Evolutionary conservation across 2,329 filamentous ascomycete species (phyloP).

Genomic region (Trichoderma arundinaceum): DNA sequence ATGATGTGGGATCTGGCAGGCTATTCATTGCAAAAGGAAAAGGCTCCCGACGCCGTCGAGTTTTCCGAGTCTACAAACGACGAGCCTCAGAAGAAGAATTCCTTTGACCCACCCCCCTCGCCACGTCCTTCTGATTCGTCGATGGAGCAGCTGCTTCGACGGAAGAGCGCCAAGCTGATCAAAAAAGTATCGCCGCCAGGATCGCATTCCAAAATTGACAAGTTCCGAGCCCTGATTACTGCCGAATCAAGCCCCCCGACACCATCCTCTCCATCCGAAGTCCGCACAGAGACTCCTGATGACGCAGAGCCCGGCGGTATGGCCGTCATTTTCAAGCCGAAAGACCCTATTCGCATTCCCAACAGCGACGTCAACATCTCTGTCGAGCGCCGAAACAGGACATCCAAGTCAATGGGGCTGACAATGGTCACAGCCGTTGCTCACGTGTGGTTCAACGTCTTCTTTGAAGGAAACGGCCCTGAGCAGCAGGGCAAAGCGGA

Average conservation of each 20-base stretch:
- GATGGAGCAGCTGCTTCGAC: slow-evolving; percentile 36
- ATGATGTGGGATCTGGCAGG: slow-evolving; percentile 61
- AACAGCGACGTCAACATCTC: slow-evolving; percentile 90
- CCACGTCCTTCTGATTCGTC: neutral
- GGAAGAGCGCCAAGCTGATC: slow-evolving; percentile 44
- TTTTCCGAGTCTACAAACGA: slow-evolving; percentile 42
- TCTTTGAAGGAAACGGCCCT: slow-evolving; percentile 82
- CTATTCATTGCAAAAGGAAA: slow-evolving; percentile 42
- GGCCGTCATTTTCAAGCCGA: slow-evolving; percentile 78
- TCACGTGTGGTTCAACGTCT: slow-evolving; percentile 96
- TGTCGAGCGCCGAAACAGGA: slow-evolving; percentile 83
- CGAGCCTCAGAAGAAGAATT: slow-evolving; percentile 18
- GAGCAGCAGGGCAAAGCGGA: slow-evolving; percentile 70
- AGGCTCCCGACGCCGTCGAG: slow-evolving; percentile 47
- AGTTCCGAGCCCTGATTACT: slow-evolving; percentile 36
- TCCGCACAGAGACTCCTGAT: slow-evolving; percentile 36
- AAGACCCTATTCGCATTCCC: slow-evolving; percentile 69
- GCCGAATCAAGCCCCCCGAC: slow-evolving; percentile 17
- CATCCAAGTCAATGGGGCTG: slow-evolving; percentile 75
- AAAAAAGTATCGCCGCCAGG: slow-evolving; percentile 40
- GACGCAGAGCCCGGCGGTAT: slow-evolving; percentile 66
- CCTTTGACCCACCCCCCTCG: slow-evolving; percentile 1
- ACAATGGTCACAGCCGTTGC: slow-evolving; percentile 93
- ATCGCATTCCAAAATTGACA: slow-evolving; percentile 35
- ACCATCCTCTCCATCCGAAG: slow-evolving; percentile 8